Percentiles rank a stretch among this genome's conserved stretches.
Evolutionary conservation across 331 rosid genomes (phyloP).

Genomic region (Malus hybrid): DNA sequence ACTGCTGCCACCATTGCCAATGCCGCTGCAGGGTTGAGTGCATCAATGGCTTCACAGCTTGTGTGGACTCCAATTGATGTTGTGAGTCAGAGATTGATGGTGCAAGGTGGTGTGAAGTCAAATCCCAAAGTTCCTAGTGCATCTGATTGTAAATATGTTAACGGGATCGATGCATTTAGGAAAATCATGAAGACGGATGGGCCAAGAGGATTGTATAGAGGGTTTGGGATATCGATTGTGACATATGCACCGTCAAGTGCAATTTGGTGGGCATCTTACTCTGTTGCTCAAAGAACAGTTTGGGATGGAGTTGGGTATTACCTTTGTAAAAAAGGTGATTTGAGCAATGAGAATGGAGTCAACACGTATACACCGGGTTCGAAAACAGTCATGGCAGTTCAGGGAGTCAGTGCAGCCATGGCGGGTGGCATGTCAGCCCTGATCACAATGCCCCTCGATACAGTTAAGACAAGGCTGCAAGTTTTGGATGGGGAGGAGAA

Average conservation of each 20-base stretch:
- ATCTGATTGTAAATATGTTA: conserved; percentile 32
- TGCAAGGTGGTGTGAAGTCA: conserved; percentile 44
- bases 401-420: conserved; percentile 90
- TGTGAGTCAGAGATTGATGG: conserved; percentile 83
- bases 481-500: conserved; percentile 80
- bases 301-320: conserved; percentile 72
- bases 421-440: conserved; percentile 81
- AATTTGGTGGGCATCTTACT: conserved; percentile 89
- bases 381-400: conserved; percentile 70
- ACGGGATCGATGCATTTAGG: conserved; percentile 72
- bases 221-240: conserved; percentile 71
- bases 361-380: conserved; percentile 44
- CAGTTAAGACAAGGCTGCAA: conserved; percentile 80
- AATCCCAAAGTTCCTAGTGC: conserved; percentile 31
- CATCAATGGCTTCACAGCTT: conserved; percentile 79
- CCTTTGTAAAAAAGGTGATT: conserved; percentile 36
- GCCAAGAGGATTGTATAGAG: conserved; percentile 63
- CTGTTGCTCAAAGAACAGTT: conserved; percentile 61
- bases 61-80: conserved; percentile 90
- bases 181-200: conserved; percentile 66
- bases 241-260: conserved; percentile 90
- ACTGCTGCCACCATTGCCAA: conserved; percentile 62
- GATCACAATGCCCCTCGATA: conserved; percentile 83
- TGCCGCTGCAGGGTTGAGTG: conserved; percentile 73
- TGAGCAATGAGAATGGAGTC: conserved; percentile 23